Evolutionary conservation across 2,329 filamentous ascomycete species (phyloP).

Genomic region (Penicillium verrucosum): DNA sequence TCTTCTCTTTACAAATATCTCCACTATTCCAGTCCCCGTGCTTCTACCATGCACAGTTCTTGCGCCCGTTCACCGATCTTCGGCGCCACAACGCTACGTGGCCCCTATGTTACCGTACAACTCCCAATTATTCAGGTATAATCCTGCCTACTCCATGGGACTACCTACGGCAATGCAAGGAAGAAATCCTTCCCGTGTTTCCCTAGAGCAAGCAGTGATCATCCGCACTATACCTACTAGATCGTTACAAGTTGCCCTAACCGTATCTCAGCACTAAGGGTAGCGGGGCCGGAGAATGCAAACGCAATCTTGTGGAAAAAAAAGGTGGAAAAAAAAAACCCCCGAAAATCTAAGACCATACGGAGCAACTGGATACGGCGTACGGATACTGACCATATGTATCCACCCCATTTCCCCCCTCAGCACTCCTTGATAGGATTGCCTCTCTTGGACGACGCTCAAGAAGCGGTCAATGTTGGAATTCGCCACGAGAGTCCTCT

Average conservation of each 20-base stretch:
- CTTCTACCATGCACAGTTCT: not conserved
- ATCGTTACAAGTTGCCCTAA: not conserved
- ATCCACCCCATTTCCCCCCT: not conserved
- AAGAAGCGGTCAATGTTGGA: constrained; percentile 1
- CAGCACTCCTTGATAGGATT: not conserved
- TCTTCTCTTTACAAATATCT: not conserved
- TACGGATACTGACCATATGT: not conserved
- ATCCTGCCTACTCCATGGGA: not conserved
- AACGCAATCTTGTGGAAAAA: not conserved
- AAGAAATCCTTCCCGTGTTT: constrained; percentile 1
- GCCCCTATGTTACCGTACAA: not conserved
- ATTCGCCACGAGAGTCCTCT: not conserved
- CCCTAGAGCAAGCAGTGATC: not conserved
- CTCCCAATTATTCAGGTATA: too few relatives aligned
- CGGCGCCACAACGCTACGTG: not conserved
- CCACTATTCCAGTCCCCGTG: not conserved
- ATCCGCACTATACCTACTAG: not conserved
- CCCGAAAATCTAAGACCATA: not conserved
- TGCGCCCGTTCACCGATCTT: not conserved
- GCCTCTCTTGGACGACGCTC: not conserved
- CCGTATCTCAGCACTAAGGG: not conserved
- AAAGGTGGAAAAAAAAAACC: not conserved
- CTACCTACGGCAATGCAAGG: not conserved
- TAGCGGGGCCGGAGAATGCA: constrained; percentile 10
- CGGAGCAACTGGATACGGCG: not conserved